phyloP scores from a whole-genome alignment of 345 rosid genomes.

The Gossypium sturtianum region DNA sequence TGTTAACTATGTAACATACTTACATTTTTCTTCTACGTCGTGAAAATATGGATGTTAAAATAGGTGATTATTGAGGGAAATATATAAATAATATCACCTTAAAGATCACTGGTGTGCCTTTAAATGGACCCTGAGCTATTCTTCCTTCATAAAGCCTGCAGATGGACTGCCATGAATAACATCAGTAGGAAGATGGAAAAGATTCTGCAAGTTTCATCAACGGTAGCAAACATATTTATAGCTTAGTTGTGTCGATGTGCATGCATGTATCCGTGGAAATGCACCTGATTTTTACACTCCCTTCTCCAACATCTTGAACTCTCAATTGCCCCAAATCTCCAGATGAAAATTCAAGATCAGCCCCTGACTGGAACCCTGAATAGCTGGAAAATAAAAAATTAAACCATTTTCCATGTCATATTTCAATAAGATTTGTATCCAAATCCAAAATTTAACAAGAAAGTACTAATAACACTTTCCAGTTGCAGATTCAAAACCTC shows the following conservation, averaged over 20 bases:
- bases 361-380: conserved; percentile 52
- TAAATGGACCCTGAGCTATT: conserved; percentile 64
- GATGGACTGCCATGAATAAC: conserved; percentile 41
- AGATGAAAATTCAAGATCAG: conserved; percentile 38
- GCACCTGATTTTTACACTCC: conserved; percentile 79
- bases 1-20: neutral
- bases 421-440: neutral
- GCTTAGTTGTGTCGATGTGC: neutral
- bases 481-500: neutral
- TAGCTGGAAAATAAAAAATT: conserved; percentile 36
- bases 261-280: conserved; percentile 1
- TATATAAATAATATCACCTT: conserved; percentile 42
- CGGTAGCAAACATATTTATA: neutral
- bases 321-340: conserved; percentile 45
- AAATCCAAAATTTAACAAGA: neutral
- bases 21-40: neutral
- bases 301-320: conserved; percentile 85
- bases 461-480: neutral
- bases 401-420: neutral
- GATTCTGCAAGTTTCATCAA: neutral
- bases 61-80: conserved; percentile 5
- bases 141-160: conserved; percentile 96
- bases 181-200: conserved; percentile 25
- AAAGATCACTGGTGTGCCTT: conserved; percentile 60
- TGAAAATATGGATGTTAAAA: neutral